Conservation (phyloP, 495 filamentous ascomycete genomes). For the Cairneyella variabilis region DNA sequence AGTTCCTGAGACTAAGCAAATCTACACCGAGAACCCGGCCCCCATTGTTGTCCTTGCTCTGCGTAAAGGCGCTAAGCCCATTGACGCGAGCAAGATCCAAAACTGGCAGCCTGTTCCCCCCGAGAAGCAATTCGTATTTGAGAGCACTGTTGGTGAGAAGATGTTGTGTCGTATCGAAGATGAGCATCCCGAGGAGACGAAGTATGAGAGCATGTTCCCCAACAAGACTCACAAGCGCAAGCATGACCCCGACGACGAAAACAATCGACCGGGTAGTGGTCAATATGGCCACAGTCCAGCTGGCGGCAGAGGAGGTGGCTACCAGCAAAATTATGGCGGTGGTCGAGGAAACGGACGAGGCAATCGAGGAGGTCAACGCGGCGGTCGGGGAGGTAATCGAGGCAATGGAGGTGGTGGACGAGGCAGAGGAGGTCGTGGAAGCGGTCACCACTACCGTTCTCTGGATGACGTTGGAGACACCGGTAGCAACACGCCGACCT, state of each 20-base stretch:
- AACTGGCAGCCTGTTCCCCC: conserved; percentile 76
- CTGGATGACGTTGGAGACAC: conserved; percentile 42
- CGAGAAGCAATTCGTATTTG: conserved; percentile 64
- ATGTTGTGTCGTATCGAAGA: conserved; percentile 74
- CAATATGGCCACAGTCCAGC: conserved; percentile 32
- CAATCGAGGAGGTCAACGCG: conserved; percentile 24
- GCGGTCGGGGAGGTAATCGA: conserved; percentile 18
- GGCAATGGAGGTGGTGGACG: conserved; percentile 32
- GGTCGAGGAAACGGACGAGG: conserved; percentile 41
- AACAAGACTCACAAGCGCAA: conserved; percentile 55
- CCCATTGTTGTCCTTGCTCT: conserved; percentile 76
- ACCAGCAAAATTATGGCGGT: conserved; percentile 43
- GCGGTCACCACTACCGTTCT: conserved; percentile 44
- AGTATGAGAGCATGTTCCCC: conserved; percentile 52
- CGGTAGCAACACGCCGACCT: conserved; percentile 28
- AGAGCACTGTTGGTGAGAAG: conserved; percentile 83
- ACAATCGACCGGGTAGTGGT: conserved; percentile 23
- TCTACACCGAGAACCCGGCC: conserved; percentile 68
- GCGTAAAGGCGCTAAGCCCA: conserved; percentile 65
- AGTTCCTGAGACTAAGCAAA: conserved; percentile 56
- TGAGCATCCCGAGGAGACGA: conserved; percentile 53
- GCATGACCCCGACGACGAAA: conserved; percentile 46
- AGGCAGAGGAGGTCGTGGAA: conserved; percentile 41
- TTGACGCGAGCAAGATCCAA: conserved; percentile 77
- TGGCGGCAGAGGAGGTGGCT: conserved; percentile 33